Percentiles rank a stretch among this genome's conserved stretches.
Evolutionary conservation across 2,329 filamentous ascomycete genomes (phyloP).

Genomic region (Penicillium sp.): DNA sequence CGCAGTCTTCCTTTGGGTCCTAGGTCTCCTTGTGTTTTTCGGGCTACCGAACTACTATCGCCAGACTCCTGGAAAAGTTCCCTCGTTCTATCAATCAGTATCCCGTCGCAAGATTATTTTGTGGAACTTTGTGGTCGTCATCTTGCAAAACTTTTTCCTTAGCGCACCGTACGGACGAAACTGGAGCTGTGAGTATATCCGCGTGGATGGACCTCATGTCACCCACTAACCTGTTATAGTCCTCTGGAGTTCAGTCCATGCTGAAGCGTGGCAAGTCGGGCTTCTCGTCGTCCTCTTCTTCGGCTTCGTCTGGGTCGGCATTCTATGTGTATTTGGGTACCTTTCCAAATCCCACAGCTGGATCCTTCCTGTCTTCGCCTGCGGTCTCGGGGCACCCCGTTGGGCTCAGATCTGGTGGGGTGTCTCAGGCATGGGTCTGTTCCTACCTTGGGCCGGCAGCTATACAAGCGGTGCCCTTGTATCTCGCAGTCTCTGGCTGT

Average conservation of each 20-base stretch:
- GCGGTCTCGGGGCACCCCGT: constrained; percentile 67
- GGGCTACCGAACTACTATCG: constrained; percentile 72
- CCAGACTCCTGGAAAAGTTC: constrained; percentile 66
- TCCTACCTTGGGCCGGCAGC: constrained; percentile 66
- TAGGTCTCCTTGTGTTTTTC: constrained; percentile 61
- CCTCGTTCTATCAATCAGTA: constrained; percentile 68
- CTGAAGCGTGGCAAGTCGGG: constrained; percentile 61
- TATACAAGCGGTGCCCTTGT: constrained; percentile 60
- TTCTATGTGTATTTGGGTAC: constrained; percentile 54
- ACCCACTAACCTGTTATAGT: constrained; percentile 35
- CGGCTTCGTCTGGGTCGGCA: constrained; percentile 60
- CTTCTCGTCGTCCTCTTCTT: constrained; percentile 56
- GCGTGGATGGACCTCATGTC: not conserved
- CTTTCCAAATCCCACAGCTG: constrained; percentile 67
- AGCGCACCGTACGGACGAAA: constrained; percentile 69
- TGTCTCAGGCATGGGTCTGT: constrained; percentile 63
- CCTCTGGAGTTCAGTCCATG: constrained; percentile 63
- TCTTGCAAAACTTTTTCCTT: constrained; percentile 71
- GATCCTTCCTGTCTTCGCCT: constrained; percentile 70
- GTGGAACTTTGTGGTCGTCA: constrained; percentile 69
- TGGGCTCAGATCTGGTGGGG: constrained; percentile 74
- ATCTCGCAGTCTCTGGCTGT: constrained; percentile 66
- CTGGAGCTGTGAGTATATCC: constrained; percentile 58
- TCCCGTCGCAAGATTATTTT: constrained; percentile 67
- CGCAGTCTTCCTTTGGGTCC: constrained; percentile 60